These are phyloP conservation scores for Talaromyces sp. DNA, from an alignment of 2,329 filamentous ascomycete species.

Conservation along the genomic window DNA sequence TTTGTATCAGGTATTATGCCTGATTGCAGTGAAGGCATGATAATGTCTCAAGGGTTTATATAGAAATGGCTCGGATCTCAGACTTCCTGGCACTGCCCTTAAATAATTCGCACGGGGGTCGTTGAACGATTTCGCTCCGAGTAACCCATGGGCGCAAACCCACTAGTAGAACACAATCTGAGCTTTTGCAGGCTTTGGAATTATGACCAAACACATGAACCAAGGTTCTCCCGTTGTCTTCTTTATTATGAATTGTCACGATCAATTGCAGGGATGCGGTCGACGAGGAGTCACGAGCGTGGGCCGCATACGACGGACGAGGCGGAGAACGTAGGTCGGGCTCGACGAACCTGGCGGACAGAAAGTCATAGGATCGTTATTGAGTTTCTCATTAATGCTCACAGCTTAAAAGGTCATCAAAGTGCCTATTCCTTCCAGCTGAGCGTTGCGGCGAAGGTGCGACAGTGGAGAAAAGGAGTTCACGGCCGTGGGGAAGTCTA, in stretches of 20 bases:
- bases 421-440: neutral
- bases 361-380: neutral
- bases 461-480: conserved; percentile 5
- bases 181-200: neutral
- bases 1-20: neutral
- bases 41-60: neutral
- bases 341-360: neutral
- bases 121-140: conserved; percentile 3
- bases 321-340: conserved; percentile 1
- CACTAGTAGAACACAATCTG: neutral
- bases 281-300: neutral
- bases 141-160: conserved; percentile 5
- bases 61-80: neutral
- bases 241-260: neutral
- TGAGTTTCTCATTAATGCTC: neutral
- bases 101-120: conserved; percentile 4
- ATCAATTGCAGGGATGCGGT: neutral
- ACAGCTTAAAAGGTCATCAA: neutral
- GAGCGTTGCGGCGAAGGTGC: neutral
- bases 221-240: neutral
- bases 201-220: neutral
- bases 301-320: neutral
- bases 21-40: conserved; percentile 6
- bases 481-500: neutral
- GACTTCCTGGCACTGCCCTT: neutral